These are phyloP conservation scores for Grifola frondosa DNA, from an alignment of 1,284 basidiomycete species.

Conservation along the genomic window DNA sequence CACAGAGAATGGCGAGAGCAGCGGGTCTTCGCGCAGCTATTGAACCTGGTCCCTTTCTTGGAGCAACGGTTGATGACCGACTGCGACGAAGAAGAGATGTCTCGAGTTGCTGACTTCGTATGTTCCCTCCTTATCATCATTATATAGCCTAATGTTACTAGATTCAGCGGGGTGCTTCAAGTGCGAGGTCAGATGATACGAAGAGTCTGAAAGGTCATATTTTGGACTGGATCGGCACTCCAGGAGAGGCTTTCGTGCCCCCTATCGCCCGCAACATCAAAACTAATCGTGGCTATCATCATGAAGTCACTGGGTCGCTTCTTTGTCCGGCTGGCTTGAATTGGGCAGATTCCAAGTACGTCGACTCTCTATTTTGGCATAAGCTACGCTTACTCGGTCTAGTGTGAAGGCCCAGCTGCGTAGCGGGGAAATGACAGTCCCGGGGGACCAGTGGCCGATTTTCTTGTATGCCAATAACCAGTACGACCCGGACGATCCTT, in stretches of 20 bases:
- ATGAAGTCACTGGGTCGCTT: slow-evolving; percentile 6
- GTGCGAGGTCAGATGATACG: slow-evolving; percentile 10
- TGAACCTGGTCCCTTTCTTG: too few species aligned
- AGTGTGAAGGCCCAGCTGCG: slow-evolving; percentile 5
- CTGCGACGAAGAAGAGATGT: too few species aligned
- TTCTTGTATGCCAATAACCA: slow-evolving; percentile 3
- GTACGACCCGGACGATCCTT: slow-evolving; percentile 13
- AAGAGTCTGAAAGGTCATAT: slow-evolving; percentile 13
- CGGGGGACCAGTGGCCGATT: slow-evolving; percentile 12
- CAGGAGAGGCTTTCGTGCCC: slow-evolving; percentile 5
- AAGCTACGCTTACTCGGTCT: neutral
- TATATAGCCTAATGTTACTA: too few species aligned
- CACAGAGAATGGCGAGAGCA: too few species aligned
- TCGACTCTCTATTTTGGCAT: too few species aligned
- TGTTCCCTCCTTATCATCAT: too few species aligned
- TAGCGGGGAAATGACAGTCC: slow-evolving; percentile 4
- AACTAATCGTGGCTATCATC: slow-evolving; percentile 6
- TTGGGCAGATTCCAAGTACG: slow-evolving; percentile 7
- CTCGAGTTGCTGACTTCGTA: too few species aligned
- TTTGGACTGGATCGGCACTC: slow-evolving; percentile 14
- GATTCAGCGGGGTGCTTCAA: slow-evolving; percentile 10
- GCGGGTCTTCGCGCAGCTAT: too few species aligned
- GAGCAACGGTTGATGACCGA: too few species aligned
- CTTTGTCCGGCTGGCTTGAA: slow-evolving; percentile 12
- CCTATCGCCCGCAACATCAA: slow-evolving; percentile 11